These are phyloP conservation scores for Phaeolepiota aurea DNA, from an alignment of 768 basidiomycete genomes.

Conservation along the genomic window DNA sequence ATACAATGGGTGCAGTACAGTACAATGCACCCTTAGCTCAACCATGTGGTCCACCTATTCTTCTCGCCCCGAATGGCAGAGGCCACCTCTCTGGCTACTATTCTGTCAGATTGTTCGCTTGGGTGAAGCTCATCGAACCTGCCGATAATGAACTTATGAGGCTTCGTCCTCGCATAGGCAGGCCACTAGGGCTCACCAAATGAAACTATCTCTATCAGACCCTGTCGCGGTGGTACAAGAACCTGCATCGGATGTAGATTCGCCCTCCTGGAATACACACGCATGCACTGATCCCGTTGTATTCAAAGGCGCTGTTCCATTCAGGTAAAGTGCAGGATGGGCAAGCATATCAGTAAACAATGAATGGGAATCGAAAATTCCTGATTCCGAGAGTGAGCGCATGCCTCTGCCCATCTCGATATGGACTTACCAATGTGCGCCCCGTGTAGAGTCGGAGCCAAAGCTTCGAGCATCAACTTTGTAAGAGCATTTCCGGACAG, in stretches of 20 bases:
- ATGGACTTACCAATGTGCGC: slow-evolving; percentile 46
- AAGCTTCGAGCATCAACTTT: slow-evolving; percentile 37
- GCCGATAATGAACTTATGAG: slow-evolving; percentile 7
- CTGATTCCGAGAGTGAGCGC: slow-evolving; percentile 17
- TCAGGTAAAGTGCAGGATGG: slow-evolving; percentile 41
- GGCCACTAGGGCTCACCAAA: slow-evolving; percentile 32
- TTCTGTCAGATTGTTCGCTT: slow-evolving; percentile 48
- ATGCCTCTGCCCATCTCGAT: not conserved
- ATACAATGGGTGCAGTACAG: no score
- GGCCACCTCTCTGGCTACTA: slow-evolving; percentile 44
- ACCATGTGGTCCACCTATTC: slow-evolving; percentile 42
- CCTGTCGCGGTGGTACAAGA: slow-evolving; percentile 30
- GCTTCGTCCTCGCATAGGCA: not conserved
- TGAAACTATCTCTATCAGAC: slow-evolving; percentile 44
- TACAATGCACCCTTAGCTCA: no score
- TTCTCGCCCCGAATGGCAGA: slow-evolving; percentile 32
- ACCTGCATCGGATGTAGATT: slow-evolving; percentile 11
- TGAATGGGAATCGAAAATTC: slow-evolving; percentile 51
- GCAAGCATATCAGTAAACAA: slow-evolving; percentile 53
- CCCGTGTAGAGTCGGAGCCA: slow-evolving; percentile 37
- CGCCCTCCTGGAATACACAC: slow-evolving; percentile 22
- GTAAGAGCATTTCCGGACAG: slow-evolving; percentile 44
- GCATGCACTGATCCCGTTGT: slow-evolving; percentile 25
- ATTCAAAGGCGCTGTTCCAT: slow-evolving; percentile 42
- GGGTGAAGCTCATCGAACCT: slow-evolving; percentile 55